These are phyloP conservation scores for Phytophthora colocasiae DNA, from an alignment of 352 stramenopile species.

Conservation along the genomic window DNA sequence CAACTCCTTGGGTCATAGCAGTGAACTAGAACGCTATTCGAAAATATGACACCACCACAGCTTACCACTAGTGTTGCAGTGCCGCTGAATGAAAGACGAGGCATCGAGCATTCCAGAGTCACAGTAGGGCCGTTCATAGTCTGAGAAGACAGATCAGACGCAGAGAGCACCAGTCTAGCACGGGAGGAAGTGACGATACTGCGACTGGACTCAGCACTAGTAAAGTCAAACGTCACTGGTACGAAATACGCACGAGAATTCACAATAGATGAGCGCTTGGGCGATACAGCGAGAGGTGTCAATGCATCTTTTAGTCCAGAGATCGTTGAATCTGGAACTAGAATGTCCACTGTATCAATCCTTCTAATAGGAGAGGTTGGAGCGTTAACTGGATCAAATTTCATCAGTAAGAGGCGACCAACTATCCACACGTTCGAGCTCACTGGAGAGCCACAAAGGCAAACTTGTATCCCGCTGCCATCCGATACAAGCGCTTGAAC, in stretches of 20 bases:
- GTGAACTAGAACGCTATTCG: conserved; percentile 69
- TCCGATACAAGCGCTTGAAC: conserved; percentile 51
- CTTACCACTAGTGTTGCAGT: conserved; percentile 52
- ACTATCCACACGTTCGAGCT: conserved; percentile 45
- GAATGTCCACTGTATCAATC: conserved; percentile 22
- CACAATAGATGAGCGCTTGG: not conserved
- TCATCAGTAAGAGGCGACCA: conserved; percentile 23
- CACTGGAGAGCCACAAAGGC: conserved; percentile 38
- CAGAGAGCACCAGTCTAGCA: conserved; percentile 50
- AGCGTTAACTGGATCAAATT: not conserved
- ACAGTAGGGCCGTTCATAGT: conserved; percentile 30
- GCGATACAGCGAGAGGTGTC: not conserved
- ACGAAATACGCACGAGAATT: conserved; percentile 14
- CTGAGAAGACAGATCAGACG: conserved; percentile 19
- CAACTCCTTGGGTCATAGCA: conserved; percentile 74
- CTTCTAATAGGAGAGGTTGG: not conserved
- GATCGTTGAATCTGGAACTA: conserved; percentile 4
- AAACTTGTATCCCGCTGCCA: conserved; percentile 41
- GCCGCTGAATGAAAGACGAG: conserved; percentile 59
- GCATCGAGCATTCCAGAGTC: conserved; percentile 65
- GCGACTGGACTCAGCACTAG: conserved; percentile 52
- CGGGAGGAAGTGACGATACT: conserved; percentile 40
- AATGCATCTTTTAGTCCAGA: conserved; percentile 8
- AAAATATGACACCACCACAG: conserved; percentile 63
- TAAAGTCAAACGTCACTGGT: conserved; percentile 48